Percentiles rank a stretch among this genome's conserved stretches.
These are phyloP conservation scores for Fusarium illudens DNA, from an alignment of 2,329 filamentous ascomycete species.

Conservation along the genomic window DNA sequence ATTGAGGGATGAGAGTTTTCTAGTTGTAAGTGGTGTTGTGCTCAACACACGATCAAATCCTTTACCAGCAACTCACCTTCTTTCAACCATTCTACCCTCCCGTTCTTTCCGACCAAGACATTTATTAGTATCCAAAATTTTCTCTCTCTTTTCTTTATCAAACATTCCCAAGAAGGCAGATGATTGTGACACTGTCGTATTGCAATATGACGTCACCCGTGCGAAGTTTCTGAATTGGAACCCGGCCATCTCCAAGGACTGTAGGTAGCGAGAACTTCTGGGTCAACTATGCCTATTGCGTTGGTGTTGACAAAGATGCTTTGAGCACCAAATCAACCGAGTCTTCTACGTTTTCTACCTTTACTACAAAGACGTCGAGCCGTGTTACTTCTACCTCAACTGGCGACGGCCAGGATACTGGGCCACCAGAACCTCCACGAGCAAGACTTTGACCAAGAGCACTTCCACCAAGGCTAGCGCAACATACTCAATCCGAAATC, in stretches of 20 bases:
- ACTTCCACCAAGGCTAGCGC: neutral
- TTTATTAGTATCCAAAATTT: neutral
- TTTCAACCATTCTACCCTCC: neutral
- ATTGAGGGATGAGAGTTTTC: no score
- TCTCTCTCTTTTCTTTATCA: neutral
- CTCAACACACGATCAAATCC: neutral
- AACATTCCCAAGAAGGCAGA: no score
- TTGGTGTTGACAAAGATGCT: neutral
- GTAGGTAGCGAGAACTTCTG: neutral
- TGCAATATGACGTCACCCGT: neutral
- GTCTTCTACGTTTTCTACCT: neutral
- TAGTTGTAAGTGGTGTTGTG: neutral
- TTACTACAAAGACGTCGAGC: neutral
- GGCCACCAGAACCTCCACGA: neutral
- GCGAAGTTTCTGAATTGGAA: neutral
- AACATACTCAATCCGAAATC: neutral
- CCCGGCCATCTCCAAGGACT: neutral
- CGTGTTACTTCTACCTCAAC: neutral
- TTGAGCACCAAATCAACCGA: neutral
- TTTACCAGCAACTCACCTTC: neutral
- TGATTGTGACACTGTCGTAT: neutral
- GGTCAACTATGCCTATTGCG: neutral
- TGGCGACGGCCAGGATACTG: neutral
- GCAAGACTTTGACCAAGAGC: neutral
- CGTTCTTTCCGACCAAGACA: neutral